Evolutionary conservation across 2,329 filamentous ascomycete species (phyloP).

Genomic region (Knufia fluminis): DNA sequence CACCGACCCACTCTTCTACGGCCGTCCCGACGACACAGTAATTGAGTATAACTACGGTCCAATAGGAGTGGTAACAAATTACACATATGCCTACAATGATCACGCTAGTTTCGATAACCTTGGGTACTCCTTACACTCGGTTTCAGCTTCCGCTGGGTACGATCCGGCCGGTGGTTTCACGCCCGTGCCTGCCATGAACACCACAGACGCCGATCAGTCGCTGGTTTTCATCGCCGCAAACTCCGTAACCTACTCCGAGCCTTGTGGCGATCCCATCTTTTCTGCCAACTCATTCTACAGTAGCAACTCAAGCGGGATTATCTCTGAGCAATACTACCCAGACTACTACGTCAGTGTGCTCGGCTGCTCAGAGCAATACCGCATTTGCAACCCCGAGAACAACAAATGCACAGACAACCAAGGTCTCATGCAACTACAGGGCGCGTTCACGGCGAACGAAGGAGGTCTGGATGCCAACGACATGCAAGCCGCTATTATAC

Average conservation of each 20-base stretch:
- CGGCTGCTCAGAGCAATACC: constrained; percentile 9
- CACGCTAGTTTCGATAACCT: background rate
- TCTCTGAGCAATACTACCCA: background rate
- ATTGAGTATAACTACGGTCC: constrained; percentile 1
- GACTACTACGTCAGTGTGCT: constrained; percentile 4
- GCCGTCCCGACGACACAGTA: background rate
- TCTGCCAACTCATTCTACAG: background rate
- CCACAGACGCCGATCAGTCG: constrained; percentile 6
- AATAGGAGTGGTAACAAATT: background rate
- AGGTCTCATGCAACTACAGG: constrained; percentile 1
- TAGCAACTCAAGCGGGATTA: background rate
- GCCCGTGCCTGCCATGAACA: constrained; percentile 4
- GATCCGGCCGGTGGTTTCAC: background rate
- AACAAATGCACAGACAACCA: constrained; percentile 1
- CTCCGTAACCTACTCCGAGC: constrained; percentile 1
- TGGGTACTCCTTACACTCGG: background rate
- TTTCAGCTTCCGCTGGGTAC: background rate
- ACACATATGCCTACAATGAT: constrained; percentile 8
- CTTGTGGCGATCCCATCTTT: constrained; percentile 9
- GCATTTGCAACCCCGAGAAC: constrained; percentile 5
- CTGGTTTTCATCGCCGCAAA: constrained; percentile 10
- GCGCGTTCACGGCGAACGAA: background rate
- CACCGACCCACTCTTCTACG: background rate
- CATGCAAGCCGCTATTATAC: background rate
- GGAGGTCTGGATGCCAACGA: background rate